Evolutionary conservation across 2,329 filamentous ascomycete species (phyloP).

Genomic region (Colletotrichum orchidophilum): DNA sequence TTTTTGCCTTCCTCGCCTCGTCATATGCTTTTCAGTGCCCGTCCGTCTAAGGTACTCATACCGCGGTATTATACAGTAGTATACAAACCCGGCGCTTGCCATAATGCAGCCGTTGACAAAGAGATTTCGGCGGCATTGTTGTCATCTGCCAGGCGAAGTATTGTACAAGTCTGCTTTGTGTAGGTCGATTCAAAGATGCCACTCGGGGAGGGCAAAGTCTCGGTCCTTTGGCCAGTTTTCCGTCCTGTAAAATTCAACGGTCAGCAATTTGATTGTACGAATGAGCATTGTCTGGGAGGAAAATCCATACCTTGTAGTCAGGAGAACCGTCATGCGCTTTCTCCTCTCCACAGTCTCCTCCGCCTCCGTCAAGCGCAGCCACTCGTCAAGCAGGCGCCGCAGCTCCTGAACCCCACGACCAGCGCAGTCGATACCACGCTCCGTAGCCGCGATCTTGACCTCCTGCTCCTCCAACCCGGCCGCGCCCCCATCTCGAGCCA

Average conservation of each 20-base stretch:
- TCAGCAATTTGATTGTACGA: constrained; percentile 29
- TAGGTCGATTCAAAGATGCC: constrained; percentile 45
- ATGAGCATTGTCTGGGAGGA: not conserved
- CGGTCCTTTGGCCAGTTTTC: constrained; percentile 52
- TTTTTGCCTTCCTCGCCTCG: not conserved
- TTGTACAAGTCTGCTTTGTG: constrained; percentile 1
- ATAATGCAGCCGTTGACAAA: not conserved
- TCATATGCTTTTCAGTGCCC: constrained; percentile 21
- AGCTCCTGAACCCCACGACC: constrained; percentile 67
- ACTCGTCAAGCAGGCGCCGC: constrained; percentile 53
- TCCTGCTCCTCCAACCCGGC: constrained; percentile 68
- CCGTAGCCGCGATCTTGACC: constrained; percentile 74
- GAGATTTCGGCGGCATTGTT: not conserved
- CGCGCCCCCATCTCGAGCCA: constrained; percentile 71
- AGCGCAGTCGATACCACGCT: constrained; percentile 70
- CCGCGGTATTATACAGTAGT: constrained; percentile 11
- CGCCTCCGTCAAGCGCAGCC: constrained; percentile 57
- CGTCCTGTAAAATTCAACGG: constrained; percentile 38
- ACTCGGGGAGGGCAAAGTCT: constrained; percentile 52
- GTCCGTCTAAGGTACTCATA: constrained; percentile 16
- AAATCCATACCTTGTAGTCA: constrained; percentile 51
- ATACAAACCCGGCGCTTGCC: constrained; percentile 14
- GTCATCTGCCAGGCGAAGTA: not conserved
- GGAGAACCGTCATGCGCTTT: constrained; percentile 49
- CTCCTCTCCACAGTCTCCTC: constrained; percentile 48